These are phyloP conservation scores for Lablab purpureus DNA, from an alignment of 306 rosid species.

Conservation along the genomic window DNA sequence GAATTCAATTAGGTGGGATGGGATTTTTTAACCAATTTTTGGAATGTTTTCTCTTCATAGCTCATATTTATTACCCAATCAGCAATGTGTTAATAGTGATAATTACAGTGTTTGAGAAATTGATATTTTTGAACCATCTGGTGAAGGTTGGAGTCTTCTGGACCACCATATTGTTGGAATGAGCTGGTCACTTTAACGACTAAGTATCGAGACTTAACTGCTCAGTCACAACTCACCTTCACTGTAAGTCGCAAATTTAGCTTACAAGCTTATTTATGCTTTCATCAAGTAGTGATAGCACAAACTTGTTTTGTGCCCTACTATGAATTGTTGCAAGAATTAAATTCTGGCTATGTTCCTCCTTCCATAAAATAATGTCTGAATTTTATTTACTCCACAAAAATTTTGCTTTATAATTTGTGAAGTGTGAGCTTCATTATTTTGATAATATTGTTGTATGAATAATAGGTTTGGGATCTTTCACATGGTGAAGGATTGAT, in stretches of 20 bases:
- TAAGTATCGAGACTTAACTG: constrained; percentile 90
- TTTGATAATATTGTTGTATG: constrained; percentile 30
- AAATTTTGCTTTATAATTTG: constrained; percentile 6
- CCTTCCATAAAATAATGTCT: constrained; percentile 3
- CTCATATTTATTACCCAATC: constrained; percentile 21
- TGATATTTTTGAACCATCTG: constrained; percentile 42
- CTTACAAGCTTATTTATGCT: constrained; percentile 29
- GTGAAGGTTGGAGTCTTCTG: constrained; percentile 83
- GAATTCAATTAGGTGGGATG: constrained; percentile 7
- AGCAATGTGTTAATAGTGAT: not conserved
- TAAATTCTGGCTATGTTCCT: constrained; percentile 31
- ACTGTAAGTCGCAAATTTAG: constrained; percentile 66
- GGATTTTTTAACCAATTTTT: not conserved
- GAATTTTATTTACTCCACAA: constrained; percentile 6
- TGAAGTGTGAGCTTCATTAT: constrained; percentile 5
- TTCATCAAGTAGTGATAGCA: constrained; percentile 22
- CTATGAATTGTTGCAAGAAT: constrained; percentile 14
- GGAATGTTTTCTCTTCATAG: not conserved
- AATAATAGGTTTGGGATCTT: constrained; percentile 91
- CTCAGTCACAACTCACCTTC: constrained; percentile 88
- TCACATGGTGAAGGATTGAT: constrained; percentile 90
- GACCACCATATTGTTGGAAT: constrained; percentile 84
- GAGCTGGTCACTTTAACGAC: constrained; percentile 87
- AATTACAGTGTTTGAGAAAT: constrained; percentile 13
- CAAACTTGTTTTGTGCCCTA: constrained; percentile 13